Conservation (phyloP, 1,139 yeast genomes). For the Hyphopichia pseudoburtonii region DNA sequence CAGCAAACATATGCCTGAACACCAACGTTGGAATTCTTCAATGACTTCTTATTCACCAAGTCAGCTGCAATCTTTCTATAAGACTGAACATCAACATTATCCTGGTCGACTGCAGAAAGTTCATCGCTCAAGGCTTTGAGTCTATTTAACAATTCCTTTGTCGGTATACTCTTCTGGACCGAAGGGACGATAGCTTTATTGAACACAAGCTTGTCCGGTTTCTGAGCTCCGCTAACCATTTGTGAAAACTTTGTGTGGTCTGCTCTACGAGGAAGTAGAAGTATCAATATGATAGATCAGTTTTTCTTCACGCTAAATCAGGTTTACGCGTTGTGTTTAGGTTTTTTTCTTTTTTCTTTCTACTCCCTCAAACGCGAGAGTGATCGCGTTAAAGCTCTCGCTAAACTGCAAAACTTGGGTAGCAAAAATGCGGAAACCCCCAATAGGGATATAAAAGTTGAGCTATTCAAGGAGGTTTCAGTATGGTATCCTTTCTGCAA, state of each 20-base stretch:
- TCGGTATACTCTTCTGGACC: slow-evolving; percentile 52
- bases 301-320: not conserved
- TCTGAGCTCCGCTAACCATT: not conserved
- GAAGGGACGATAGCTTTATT: slow-evolving; percentile 54
- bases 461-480: too few species aligned
- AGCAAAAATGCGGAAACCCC: too few species aligned
- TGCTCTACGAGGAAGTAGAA: too few species aligned
- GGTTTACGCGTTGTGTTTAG: not conserved
- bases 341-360: not conserved
- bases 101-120: slow-evolving; percentile 62
- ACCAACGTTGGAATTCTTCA: slow-evolving; percentile 64
- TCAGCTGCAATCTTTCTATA: slow-evolving; percentile 50
- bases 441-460: too few species aligned
- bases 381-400: too few species aligned
- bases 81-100: slow-evolving; percentile 46
- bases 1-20: slow-evolving; percentile 74
- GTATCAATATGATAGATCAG: not conserved
- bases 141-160: slow-evolving; percentile 53
- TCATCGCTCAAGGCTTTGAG: slow-evolving; percentile 56
- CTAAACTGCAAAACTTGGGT: too few species aligned
- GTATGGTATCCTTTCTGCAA: too few species aligned
- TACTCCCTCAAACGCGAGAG: too few species aligned
- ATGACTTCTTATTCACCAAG: slow-evolving; percentile 56
- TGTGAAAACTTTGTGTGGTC: not conserved
- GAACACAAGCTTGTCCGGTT: slow-evolving; percentile 24